phyloP scores from a whole-genome alignment of 345 rosid species.

The Corchorus olitorius region DNA sequence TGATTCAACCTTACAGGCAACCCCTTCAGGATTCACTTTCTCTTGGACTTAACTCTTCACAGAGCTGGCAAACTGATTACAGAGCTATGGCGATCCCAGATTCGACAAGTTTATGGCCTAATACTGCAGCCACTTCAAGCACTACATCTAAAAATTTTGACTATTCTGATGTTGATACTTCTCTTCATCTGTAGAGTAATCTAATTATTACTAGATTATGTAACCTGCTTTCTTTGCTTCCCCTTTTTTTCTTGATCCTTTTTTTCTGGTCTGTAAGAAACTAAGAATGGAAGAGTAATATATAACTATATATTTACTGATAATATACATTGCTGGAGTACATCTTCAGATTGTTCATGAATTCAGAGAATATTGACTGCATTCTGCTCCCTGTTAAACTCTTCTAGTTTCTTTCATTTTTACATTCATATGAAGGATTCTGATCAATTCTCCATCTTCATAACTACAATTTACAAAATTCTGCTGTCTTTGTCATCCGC shows the following conservation, averaged over 20 bases:
- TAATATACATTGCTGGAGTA: not conserved
- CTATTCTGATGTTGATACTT: constrained; percentile 68
- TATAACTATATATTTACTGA: constrained; percentile 5
- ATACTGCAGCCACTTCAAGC: constrained; percentile 19
- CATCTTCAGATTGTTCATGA: constrained; percentile 7
- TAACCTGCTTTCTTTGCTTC: not conserved
- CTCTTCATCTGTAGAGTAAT: constrained; percentile 63
- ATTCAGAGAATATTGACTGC: not conserved
- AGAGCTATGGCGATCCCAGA: constrained; percentile 19
- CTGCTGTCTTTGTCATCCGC: not conserved
- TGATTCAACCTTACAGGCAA: constrained; percentile 24
- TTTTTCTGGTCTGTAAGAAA: not conserved
- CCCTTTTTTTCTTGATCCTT: not conserved
- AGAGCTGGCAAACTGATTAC: constrained; percentile 21
- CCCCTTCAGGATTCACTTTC: constrained; percentile 47
- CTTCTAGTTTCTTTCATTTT: not conserved
- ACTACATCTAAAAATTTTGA: constrained; percentile 37
- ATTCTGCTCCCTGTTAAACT: not conserved
- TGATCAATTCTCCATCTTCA: not conserved
- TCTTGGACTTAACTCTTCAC: constrained; percentile 40
- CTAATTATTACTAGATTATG: not conserved
- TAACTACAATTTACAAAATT: not conserved
- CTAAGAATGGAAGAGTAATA: constrained; percentile 5
- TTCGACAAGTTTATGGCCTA: constrained; percentile 39
- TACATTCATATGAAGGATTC: not conserved